Base-by-base conservation (phyloP, 768 basidiomycete species). In the Tulasnella calospora region DNA sequence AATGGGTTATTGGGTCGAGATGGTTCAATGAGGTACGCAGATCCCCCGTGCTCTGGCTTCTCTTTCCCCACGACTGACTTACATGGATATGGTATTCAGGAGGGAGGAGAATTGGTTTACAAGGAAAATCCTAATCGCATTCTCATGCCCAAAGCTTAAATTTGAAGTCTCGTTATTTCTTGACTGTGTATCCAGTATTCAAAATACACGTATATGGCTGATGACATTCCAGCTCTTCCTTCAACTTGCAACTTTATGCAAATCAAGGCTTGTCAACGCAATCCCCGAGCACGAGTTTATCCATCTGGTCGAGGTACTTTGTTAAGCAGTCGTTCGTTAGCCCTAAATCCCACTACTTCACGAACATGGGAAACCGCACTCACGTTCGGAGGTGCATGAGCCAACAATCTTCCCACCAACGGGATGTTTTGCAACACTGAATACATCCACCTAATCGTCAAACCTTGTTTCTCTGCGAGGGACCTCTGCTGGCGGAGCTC, bases 341-440 rank as follows among this genome's bases (percentile, higher is more conserved):
- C 33, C 27, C 15, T 30, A 30, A 38, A 17, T 30, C 17, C 36
- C 19, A 3, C 23, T 41, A 7, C 6, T 15, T 13, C 44, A 1
- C 23, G n/a, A 30, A 23, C 36, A 36, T 72, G 33, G 15, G 36
- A 21, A 41, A 5, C 35, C 9, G 17, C 36, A 35, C 71, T 40
- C 71, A 72, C 71, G 27, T 76, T 76, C 30, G 55, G 36, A 33
- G 77, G 44, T 17, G 35, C 72, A 61, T 79, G 79, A 35, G 79
- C 79, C 51, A 61, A 57, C 19, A 79, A 10, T 23, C 79, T 46
- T 17, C 79, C 79, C 17, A 79, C 47, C 36, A 79, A 30, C 41
- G 79, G 79, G 30, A 79, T 79, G 35, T 79, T 71, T 35, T 79
- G 79, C 41, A 79, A 41, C 47, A 46, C 47, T 23, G 38, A 46